These are phyloP conservation scores for Epichloe elymi DNA, from an alignment of 2,329 filamentous ascomycete species.

Conservation along the genomic window DNA sequence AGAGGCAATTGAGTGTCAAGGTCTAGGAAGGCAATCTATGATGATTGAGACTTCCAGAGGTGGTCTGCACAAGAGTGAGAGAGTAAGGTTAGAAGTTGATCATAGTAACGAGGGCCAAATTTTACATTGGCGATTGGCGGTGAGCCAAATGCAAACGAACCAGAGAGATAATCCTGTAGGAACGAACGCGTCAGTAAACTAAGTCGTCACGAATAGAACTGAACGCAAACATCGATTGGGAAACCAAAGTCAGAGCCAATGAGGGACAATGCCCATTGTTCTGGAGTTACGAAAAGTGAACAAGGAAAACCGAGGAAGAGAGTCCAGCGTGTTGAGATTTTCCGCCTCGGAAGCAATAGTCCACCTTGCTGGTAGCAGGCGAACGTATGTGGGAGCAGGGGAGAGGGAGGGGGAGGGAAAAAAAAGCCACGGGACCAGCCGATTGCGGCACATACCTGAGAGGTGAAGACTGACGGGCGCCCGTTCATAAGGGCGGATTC, in stretches of 20 bases:
- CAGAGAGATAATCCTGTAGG: slow-evolving; percentile 61
- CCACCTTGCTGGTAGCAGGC: not conserved
- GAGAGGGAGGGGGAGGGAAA: too few species aligned
- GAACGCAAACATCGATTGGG: not conserved
- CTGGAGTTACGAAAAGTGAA: not conserved
- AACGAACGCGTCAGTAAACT: slow-evolving; percentile 27
- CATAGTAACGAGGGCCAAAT: slow-evolving; percentile 14
- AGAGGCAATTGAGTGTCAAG: not conserved
- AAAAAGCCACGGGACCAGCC: not conserved
- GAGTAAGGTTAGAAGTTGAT: slow-evolving; percentile 1
- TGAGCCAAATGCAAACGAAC: slow-evolving; percentile 33
- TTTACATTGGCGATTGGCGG: slow-evolving; percentile 13
- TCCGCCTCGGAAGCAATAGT: not conserved
- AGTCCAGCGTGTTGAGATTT: not conserved
- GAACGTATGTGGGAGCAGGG: not conserved
- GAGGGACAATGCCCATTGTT: not conserved
- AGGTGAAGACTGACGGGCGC: slow-evolving; percentile 74
- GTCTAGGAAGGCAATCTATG: slow-evolving; percentile 9
- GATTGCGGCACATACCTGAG: slow-evolving; percentile 48
- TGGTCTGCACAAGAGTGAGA: slow-evolving; percentile 19
- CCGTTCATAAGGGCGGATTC: slow-evolving; percentile 70
- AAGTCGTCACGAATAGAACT: not conserved
- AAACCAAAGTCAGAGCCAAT: too few species aligned
- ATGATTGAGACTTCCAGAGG: slow-evolving; percentile 28
- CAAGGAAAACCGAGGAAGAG: not conserved